Evolutionary conservation across 805 yeast genomes (phyloP), one percentile per base, ranked within the genome.

Genomic region (Myxozyma vanderwaltii): DNA sequence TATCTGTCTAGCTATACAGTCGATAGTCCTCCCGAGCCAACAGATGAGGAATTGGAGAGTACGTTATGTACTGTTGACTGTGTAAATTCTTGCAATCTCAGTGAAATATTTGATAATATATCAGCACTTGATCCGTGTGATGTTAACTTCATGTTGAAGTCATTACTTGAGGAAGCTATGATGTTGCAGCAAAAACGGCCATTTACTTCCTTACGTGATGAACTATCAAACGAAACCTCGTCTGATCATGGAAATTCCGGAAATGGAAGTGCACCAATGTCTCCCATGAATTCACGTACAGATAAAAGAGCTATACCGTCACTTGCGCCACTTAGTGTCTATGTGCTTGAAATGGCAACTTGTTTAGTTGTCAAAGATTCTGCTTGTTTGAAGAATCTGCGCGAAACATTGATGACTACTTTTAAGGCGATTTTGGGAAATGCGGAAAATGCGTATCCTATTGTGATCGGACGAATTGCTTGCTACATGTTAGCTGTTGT

Each of bases 1-100:
- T 92, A 91, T 69, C 81, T 94, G 73, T 89, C 94, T 63, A 94
- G 97, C 19, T 82, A 86, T 58, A 78, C 86, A 0, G 66, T 63
- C 15, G 97, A 91, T 68, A 95, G 89, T 54, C 84, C 88, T 2
- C 86, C 87, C 0, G 98, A 92, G 72, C 99, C 99, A 12, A 82
- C 95, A 1, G 95, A 89, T 57, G 96, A 89, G 69, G 97, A 92
- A 67, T 86, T 94, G 51, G 96, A 91, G 63, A 82, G 89, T 4
- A 89, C 98, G 0, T 72, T 87, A 13, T 85, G 90, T 4, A 88
- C 97, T 0, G 75, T 86, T 44, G 96, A 91, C 65, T 92, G 97
- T 70, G 79, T 92, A 52, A 82, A 82, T 53, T 83, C 92, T 0
- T 84, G 94, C 63, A 81, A 82, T 51, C 75, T 91, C 4, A 72